These are phyloP conservation scores for Millerozyma acaciae DNA, from an alignment of 805 yeast genomes.

Conservation along the genomic window DNA sequence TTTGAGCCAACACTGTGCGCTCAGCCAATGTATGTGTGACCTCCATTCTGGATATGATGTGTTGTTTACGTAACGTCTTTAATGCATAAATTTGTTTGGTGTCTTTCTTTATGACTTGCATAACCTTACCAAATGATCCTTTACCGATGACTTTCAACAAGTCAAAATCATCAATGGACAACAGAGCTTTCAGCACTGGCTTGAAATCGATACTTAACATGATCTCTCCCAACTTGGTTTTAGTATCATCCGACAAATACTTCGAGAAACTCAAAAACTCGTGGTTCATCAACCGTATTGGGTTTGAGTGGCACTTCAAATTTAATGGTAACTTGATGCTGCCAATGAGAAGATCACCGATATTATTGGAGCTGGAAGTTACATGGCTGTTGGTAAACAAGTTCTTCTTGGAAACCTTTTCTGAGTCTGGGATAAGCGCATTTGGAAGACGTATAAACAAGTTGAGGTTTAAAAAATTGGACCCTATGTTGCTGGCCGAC, in stretches of 20 bases:
- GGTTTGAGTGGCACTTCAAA: conserved; percentile 46
- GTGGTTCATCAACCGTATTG: conserved; percentile 63
- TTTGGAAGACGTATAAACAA: conserved; percentile 77
- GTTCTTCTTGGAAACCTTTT: conserved; percentile 23
- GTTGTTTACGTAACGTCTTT: conserved; percentile 90
- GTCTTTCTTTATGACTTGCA: conserved; percentile 96
- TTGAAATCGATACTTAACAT: conserved; percentile 66
- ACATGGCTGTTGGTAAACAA: conserved; percentile 25
- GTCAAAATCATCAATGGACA: conserved; percentile 89
- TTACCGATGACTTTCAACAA: conserved; percentile 93
- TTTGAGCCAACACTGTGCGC: conserved; percentile 89
- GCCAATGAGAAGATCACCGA: conserved; percentile 74
- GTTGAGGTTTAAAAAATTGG: conserved; percentile 64
- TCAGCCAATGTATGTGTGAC: conserved; percentile 96
- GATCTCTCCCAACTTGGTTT: conserved; percentile 45
- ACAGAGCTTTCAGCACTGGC: conserved; percentile 58
- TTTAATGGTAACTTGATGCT: conserved; percentile 60
- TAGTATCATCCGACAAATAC: conserved; percentile 36
- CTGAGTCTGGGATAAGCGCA: conserved; percentile 46
- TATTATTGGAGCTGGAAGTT: conserved; percentile 25
- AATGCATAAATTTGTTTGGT: conserved; percentile 92
- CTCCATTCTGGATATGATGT: conserved; percentile 89
- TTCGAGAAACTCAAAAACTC: conserved; percentile 34
- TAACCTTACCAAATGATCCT: conserved; percentile 97
- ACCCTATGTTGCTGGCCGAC: conserved; percentile 34